Conservation (phyloP, 2,329 filamentous ascomycete species). For the Ophiostoma perfectum region DNA sequence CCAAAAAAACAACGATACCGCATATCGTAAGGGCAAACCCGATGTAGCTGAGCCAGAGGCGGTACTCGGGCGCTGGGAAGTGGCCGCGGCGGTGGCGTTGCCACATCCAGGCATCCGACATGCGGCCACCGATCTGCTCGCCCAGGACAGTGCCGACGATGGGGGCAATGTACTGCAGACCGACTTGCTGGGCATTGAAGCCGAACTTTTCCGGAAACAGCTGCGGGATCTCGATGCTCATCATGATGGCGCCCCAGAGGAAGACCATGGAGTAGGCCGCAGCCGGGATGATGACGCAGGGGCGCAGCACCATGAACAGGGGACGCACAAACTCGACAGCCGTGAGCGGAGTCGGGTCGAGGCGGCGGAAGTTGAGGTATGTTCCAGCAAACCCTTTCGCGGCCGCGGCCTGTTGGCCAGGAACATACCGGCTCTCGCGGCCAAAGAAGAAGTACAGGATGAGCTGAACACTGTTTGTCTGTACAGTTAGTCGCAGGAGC, state of each 20-base stretch:
- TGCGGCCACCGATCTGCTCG: conserved; percentile 51
- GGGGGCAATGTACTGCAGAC: conserved; percentile 52
- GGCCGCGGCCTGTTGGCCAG: conserved; percentile 27
- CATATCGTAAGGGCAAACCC: conserved; percentile 47
- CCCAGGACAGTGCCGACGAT: conserved; percentile 54
- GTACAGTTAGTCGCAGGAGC: too few relatives aligned
- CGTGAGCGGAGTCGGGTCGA: conserved; percentile 47
- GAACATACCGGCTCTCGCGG: conserved; percentile 51
- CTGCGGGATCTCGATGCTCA: conserved; percentile 56
- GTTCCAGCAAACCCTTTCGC: conserved; percentile 37
- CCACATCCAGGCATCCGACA: conserved; percentile 51
- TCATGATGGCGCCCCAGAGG: conserved; percentile 47
- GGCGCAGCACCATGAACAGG: conserved; percentile 38
- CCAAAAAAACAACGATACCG: conserved; percentile 50
- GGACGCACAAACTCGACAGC: conserved; percentile 49
- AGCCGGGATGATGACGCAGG: conserved; percentile 47
- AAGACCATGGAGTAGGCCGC: conserved; percentile 54
- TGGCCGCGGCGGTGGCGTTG: conserved; percentile 33
- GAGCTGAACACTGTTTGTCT: conserved; percentile 50
- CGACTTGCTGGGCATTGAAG: conserved; percentile 53
- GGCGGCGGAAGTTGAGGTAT: conserved; percentile 43
- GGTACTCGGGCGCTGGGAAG: conserved; percentile 43
- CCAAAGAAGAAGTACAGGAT: conserved; percentile 51
- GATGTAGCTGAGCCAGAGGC: conserved; percentile 53
- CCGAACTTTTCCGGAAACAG: conserved; percentile 51